Conservation (phyloP, 768 basidiomycete species). For the Austroboletus eburneus region DNA sequence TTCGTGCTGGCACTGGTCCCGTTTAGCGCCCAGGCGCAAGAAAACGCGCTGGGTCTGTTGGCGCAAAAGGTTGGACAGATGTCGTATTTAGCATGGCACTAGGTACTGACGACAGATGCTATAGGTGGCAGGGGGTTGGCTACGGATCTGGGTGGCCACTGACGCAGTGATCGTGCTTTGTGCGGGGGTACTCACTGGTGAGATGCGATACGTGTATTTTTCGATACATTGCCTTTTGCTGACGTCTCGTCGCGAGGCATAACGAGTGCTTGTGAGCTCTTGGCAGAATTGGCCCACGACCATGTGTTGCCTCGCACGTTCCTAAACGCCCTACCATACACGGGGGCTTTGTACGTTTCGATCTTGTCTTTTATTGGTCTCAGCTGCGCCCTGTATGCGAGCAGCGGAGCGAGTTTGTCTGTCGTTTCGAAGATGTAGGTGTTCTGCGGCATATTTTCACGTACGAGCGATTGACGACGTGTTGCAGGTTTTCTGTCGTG, state of each 20-base stretch:
- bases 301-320: slow-evolving; percentile 55
- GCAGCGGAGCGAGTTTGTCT: slow-evolving; percentile 46
- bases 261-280: slow-evolving; percentile 53
- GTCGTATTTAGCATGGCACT: neutral
- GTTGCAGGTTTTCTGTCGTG: slow-evolving; percentile 55
- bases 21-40: slow-evolving; percentile 41
- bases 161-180: slow-evolving; percentile 72
- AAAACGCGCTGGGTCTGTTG: slow-evolving; percentile 63
- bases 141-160: slow-evolving; percentile 56
- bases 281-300: slow-evolving; percentile 56
- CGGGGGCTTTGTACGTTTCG: slow-evolving; percentile 50
- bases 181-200: slow-evolving; percentile 68
- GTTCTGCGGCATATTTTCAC: neutral
- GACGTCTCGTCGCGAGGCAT: slow-evolving; percentile 38
- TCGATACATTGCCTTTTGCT: neutral
- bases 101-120: neutral
- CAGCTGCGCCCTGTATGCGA: slow-evolving; percentile 52
- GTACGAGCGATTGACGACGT: slow-evolving; percentile 1
- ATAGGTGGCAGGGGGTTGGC: slow-evolving; percentile 57
- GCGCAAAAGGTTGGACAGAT: slow-evolving; percentile 45
- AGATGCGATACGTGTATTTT: slow-evolving; percentile 1
- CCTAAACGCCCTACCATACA: slow-evolving; percentile 43
- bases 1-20: slow-evolving; percentile 60
- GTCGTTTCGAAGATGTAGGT: slow-evolving; percentile 58
- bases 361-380: slow-evolving; percentile 48